A percentile compares a stretch with the other conserved stretches of the same genome.
Evolutionary conservation across 192 early-diverging fungal species (phyloP).

Genomic region (Umbelopsis vinacea): DNA sequence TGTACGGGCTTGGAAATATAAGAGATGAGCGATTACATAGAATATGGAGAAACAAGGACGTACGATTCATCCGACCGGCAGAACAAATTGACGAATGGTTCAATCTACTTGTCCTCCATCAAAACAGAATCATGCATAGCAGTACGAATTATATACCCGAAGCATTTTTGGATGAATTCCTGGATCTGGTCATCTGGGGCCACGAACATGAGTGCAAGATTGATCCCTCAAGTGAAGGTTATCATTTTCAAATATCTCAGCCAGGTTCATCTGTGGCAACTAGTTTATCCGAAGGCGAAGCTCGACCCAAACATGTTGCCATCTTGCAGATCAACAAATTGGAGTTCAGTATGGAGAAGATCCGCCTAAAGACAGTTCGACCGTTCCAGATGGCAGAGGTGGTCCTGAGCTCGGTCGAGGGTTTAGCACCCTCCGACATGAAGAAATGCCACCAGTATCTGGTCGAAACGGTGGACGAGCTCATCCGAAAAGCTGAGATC

Average conservation of each 20-base stretch:
- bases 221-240: constrained; percentile 69
- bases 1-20: constrained; percentile 93
- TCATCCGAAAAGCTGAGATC: constrained; percentile 69
- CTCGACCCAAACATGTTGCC: constrained; percentile 64
- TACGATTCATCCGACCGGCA: constrained; percentile 72
- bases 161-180: constrained; percentile 77
- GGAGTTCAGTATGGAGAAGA: constrained; percentile 74
- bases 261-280: constrained; percentile 95
- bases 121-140: constrained; percentile 86
- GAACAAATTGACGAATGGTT: constrained; percentile 81
- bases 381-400: constrained; percentile 85
- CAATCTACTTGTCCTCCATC: constrained; percentile 90
- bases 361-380: constrained; percentile 79
- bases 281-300: constrained; percentile 83
- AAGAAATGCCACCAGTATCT: constrained; percentile 58
- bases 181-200: constrained; percentile 92
- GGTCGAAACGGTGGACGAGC: constrained; percentile 58
- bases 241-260: constrained; percentile 82
- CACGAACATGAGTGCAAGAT: constrained; percentile 97
- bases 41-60: constrained; percentile 70
- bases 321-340: constrained; percentile 66
- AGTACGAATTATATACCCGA: constrained; percentile 89
- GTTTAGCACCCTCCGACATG: constrained; percentile 58
- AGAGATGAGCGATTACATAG: constrained; percentile 89
- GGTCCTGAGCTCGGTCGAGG: constrained; percentile 52